Conservation (phyloP, 164 flowering plant genomes). For the Platanus orientalis region DNA sequence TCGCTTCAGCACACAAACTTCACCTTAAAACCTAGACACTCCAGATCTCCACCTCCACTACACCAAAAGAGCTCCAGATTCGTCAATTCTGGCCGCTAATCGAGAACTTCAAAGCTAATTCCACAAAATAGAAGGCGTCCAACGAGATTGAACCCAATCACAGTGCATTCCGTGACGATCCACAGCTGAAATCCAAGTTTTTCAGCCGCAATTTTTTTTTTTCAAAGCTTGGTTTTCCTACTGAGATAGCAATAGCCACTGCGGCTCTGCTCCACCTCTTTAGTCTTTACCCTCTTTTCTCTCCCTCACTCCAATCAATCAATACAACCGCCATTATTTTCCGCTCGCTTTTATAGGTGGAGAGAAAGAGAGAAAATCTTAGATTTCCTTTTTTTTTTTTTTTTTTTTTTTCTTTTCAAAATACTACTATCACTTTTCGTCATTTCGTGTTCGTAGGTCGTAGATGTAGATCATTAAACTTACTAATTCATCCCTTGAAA, state of each 20-base stretch:
- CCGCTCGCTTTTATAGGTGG: background rate
- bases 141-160: background rate
- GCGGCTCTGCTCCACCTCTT: background rate
- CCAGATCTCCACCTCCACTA: slow-evolving; percentile 8
- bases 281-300: background rate
- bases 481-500: too few relatives aligned
- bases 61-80: slow-evolving; percentile 3
- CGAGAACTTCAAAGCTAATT: slow-evolving; percentile 5
- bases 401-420: too few relatives aligned
- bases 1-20: background rate
- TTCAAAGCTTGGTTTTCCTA: too few relatives aligned
- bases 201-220: background rate
- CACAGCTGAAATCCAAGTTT: background rate
- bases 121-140: background rate
- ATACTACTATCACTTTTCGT: too few relatives aligned
- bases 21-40: slow-evolving; percentile 1
- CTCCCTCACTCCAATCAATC: slow-evolving; percentile 6
- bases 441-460: too few relatives aligned
- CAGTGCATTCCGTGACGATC: background rate
- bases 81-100: background rate
- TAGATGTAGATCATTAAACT: too few relatives aligned
- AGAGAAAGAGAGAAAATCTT: background rate
- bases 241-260: background rate
- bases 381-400: too few relatives aligned
- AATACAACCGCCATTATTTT: slow-evolving; percentile 21